These are phyloP conservation scores for Amylostereum chailletii DNA, from an alignment of 1,284 basidiomycete species.

Conservation along the genomic window DNA sequence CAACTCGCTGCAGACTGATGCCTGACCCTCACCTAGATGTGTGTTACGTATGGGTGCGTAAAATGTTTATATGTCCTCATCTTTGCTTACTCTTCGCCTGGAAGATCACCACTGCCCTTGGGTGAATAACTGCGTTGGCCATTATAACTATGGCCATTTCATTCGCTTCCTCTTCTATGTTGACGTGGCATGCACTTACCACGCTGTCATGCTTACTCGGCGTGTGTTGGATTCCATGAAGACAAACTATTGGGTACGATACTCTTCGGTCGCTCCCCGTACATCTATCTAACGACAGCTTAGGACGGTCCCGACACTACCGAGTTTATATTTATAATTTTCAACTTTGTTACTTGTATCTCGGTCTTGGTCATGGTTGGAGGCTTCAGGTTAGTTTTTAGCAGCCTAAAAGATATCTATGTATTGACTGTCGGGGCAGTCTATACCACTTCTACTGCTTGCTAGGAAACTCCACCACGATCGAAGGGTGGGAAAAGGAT, in stretches of 20 bases:
- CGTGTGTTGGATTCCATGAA: slow-evolving; percentile 48
- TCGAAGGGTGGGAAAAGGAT: slow-evolving; percentile 98
- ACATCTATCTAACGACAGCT: slow-evolving; percentile 2
- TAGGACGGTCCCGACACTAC: slow-evolving; percentile 62
- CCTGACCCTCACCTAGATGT: slow-evolving; percentile 38
- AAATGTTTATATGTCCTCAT: slow-evolving; percentile 1
- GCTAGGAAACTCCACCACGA: slow-evolving; percentile 85
- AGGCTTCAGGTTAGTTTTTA: slow-evolving; percentile 56
- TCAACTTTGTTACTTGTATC: slow-evolving; percentile 82
- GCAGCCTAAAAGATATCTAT: slow-evolving; percentile 82
- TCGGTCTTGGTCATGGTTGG: slow-evolving; percentile 86
- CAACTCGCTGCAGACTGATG: background rate
- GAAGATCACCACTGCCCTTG: slow-evolving; percentile 88
- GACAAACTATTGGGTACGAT: slow-evolving; percentile 43
- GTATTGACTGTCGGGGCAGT: slow-evolving; percentile 25
- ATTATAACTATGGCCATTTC: slow-evolving; percentile 86
- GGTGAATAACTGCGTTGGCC: slow-evolving; percentile 88
- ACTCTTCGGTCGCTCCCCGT: slow-evolving; percentile 1
- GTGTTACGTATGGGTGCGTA: slow-evolving; percentile 70
- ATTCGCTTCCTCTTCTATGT: slow-evolving; percentile 90
- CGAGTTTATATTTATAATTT: slow-evolving; percentile 78
- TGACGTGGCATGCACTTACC: slow-evolving; percentile 80
- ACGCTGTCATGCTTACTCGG: slow-evolving; percentile 67
- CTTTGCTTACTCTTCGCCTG: slow-evolving; percentile 6
- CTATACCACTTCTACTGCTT: slow-evolving; percentile 85